A percentile compares a stretch with the other conserved stretches of the same genome.
phyloP scores from a whole-genome alignment of 495 filamentous ascomycete genomes.

The Jackrogersella minutella region DNA sequence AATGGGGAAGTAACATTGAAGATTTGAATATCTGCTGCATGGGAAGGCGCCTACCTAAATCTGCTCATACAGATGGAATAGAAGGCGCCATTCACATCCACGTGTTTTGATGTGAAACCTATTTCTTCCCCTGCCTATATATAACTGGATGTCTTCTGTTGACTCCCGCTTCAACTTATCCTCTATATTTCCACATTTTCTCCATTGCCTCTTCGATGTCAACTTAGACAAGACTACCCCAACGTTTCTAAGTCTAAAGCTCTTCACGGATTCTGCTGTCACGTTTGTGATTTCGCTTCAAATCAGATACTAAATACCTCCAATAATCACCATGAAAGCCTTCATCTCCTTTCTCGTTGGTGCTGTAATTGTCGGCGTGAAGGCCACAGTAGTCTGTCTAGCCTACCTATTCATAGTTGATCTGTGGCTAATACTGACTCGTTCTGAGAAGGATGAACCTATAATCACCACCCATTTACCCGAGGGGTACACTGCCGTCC shows the following conservation, averaged over 20 bases:
- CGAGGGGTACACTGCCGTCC: conserved; percentile 21
- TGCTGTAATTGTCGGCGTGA: not conserved
- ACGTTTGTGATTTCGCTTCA: not conserved
- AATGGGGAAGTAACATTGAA: no score
- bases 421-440: not conserved
- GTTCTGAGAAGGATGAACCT: not conserved
- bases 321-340: conserved; percentile 5
- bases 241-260: not conserved
- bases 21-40: no score
- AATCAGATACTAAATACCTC: not conserved
- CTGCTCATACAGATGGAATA: no score
- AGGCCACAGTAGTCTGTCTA: not conserved
- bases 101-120: no score
- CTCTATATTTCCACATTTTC: not conserved
- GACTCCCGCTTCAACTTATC: not conserved
- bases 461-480: not conserved
- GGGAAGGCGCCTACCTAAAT: no score
- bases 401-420: not conserved
- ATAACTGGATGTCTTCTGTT: not conserved
- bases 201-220: not conserved
- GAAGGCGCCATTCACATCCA: no score
- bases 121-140: no score
- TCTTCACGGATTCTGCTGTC: not conserved
- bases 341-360: conserved; percentile 5
- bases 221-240: not conserved